A percentile compares a stretch with the other conserved stretches of the same genome.
phyloP scores from a whole-genome alignment of 352 stramenopile species.

The Globisporangium uncinulatum region DNA sequence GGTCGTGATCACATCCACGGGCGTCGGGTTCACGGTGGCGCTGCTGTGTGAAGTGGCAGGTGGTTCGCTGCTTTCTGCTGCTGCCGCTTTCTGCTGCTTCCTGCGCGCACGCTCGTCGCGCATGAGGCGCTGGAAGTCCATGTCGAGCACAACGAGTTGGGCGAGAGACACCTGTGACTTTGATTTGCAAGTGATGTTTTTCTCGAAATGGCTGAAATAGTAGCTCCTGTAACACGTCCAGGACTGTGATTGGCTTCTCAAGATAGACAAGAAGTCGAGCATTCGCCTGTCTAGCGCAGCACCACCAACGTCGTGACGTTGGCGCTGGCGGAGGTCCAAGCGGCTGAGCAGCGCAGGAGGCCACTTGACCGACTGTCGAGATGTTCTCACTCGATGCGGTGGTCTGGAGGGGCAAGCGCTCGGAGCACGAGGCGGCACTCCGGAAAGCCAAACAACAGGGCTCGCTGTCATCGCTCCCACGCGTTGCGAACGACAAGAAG shows the following conservation, averaged over 20 bases:
- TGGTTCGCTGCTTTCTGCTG: neutral
- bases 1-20: neutral
- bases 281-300: no score
- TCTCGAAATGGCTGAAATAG: neutral
- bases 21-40: neutral
- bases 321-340: no score
- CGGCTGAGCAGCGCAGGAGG: no score
- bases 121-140: constrained; percentile 1
- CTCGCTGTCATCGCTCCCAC: constrained; percentile 16
- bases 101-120: neutral
- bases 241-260: no score
- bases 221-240: neutral
- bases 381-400: constrained; percentile 65
- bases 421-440: constrained; percentile 27
- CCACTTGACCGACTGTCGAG: neutral
- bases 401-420: constrained; percentile 33
- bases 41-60: neutral
- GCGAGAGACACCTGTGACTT: no score
- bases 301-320: no score
- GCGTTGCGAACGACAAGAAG: constrained; percentile 26
- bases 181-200: no score
- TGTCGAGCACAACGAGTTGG: no score
- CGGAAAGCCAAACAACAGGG: constrained; percentile 21
- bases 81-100: neutral
- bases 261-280: no score